phyloP scores from a whole-genome alignment of 2,329 filamentous ascomycete genomes.

The Cordyceps cicadae region DNA sequence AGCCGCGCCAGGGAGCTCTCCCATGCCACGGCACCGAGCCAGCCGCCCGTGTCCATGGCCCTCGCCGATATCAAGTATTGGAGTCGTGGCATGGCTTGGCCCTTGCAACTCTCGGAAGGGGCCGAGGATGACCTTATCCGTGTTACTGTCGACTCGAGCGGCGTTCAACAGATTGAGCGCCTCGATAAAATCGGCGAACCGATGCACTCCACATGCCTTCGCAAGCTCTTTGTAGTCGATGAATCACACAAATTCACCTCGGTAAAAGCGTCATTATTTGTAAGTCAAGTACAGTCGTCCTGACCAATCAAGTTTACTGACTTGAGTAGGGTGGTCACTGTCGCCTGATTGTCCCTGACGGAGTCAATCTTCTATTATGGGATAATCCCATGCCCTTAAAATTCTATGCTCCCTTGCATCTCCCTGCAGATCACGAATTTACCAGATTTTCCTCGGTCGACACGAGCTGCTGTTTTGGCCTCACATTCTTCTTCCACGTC shows the following conservation, averaged over 20 bases:
- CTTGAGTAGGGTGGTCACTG: neutral
- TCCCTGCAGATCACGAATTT: neutral
- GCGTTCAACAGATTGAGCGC: conserved; percentile 5
- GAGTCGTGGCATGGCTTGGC: conserved; percentile 3
- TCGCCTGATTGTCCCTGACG: neutral
- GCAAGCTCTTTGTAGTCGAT: conserved; percentile 1
- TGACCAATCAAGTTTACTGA: neutral
- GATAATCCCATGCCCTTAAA: conserved; percentile 1
- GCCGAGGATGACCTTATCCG: neutral
- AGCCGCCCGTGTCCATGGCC: neutral
- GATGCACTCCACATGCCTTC: neutral
- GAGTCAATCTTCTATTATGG: neutral
- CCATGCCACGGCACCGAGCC: neutral
- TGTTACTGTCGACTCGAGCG: conserved; percentile 3
- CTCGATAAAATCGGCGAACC: neutral
- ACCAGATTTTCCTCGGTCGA: neutral
- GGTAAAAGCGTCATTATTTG: neutral
- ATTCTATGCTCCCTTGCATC: neutral
- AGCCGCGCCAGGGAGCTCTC: neutral
- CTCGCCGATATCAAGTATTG: conserved; percentile 3
- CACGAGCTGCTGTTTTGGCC: neutral
- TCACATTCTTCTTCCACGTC: conserved; percentile 3
- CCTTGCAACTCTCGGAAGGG: neutral
- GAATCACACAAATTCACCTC: neutral
- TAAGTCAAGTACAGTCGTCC: neutral